Conservation (phyloP, 2,329 filamentous ascomycete genomes). For the Xylaria hypoxylon region DNA sequence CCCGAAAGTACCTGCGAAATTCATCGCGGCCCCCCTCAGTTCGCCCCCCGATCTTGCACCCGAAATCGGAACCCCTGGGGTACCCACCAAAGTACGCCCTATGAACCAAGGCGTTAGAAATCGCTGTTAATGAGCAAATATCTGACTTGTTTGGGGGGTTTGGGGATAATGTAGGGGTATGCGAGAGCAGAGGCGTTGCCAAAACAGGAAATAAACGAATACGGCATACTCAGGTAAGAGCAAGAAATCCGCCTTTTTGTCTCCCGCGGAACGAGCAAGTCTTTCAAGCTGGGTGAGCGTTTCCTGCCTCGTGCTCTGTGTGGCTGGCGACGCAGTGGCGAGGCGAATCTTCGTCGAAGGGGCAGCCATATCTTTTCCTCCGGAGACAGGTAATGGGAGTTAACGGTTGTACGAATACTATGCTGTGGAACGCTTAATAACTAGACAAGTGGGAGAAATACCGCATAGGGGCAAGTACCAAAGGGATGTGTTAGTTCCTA, state of each 20-base stretch:
- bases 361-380: conserved; percentile 26
- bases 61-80: conserved; percentile 83
- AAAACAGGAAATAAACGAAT: not conserved
- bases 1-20: conserved; percentile 82
- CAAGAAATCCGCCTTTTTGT: conserved; percentile 71
- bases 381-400: not conserved
- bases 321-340: conserved; percentile 67
- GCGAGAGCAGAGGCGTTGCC: not conserved
- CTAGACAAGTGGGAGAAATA: not conserved
- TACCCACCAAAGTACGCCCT: conserved; percentile 88
- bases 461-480: not conserved
- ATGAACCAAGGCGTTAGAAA: not conserved
- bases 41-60: conserved; percentile 77
- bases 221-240: conserved; percentile 78
- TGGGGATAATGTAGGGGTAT: not conserved
- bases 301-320: conserved; percentile 61
- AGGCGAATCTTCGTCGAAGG: conserved; percentile 58
- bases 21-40: conserved; percentile 80
- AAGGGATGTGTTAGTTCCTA: no score
- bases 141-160: not conserved
- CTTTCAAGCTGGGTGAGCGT: conserved; percentile 75
- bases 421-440: not conserved
- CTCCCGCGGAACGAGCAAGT: conserved; percentile 73
- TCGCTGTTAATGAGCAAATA: not conserved
- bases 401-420: not conserved